Percentiles rank a stretch among this genome's conserved stretches.
Conservation (phyloP, 345 rosid genomes). For the Boechera retrofracta region DNA sequence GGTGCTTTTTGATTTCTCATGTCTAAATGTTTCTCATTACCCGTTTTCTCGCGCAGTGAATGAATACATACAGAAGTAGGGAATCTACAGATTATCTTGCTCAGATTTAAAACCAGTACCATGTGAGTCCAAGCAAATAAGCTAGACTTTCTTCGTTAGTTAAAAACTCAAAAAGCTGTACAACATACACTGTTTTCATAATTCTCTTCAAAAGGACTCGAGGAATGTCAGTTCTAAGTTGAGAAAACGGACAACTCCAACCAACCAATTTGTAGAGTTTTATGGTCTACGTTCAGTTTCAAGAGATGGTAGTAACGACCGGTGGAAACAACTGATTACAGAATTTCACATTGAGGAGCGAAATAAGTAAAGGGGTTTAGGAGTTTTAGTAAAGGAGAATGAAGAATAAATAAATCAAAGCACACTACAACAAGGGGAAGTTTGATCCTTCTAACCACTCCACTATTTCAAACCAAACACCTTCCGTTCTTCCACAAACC, state of each 20-base stretch:
- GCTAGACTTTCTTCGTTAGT: not conserved
- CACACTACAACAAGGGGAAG: slow-evolving; percentile 30
- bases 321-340: slow-evolving; percentile 5
- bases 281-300: not conserved
- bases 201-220: no score
- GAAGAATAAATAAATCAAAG: slow-evolving; percentile 42
- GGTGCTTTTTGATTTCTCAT: slow-evolving; percentile 1
- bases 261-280: not conserved
- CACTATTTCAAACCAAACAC: slow-evolving; percentile 26
- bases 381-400: not conserved
- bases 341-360: slow-evolving; percentile 16
- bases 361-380: not conserved
- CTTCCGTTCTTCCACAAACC: slow-evolving; percentile 28
- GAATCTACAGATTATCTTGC: not conserved
- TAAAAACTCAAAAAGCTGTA: not conserved
- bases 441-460: slow-evolving; percentile 23
- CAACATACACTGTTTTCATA: no score
- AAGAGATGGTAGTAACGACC: not conserved
- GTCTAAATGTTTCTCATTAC: not conserved
- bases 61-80: not conserved
- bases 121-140: not conserved
- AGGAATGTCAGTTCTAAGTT: no score
- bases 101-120: not conserved
- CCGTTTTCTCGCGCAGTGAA: not conserved
- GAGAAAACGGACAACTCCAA: no score